Evolutionary conservation across 2,329 filamentous ascomycete species (phyloP).

Genomic region (Podosphaera aphanis): DNA sequence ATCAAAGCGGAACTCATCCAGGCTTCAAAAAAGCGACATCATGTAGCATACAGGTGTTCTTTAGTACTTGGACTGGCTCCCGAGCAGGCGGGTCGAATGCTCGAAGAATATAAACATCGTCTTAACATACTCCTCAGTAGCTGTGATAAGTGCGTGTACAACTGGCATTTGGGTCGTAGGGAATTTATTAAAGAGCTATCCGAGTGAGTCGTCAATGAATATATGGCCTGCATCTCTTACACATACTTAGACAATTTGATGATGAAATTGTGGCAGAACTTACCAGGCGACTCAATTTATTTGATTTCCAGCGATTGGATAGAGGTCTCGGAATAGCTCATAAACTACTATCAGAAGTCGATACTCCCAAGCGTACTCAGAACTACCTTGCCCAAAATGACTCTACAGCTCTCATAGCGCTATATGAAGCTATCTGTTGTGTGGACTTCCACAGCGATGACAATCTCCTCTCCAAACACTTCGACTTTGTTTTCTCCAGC

Average conservation of each 20-base stretch:
- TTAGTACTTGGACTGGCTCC: conserved; percentile 44
- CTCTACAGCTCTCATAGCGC: conserved; percentile 44
- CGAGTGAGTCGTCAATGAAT: conserved; percentile 24
- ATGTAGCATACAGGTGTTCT: conserved; percentile 42
- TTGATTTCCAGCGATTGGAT: conserved; percentile 38
- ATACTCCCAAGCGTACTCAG: conserved; percentile 11
- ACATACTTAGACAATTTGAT: conserved; percentile 15
- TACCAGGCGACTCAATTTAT: conserved; percentile 29
- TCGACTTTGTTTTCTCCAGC: conserved; percentile 63
- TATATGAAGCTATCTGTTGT: conserved; percentile 77
- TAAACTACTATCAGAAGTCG: conserved; percentile 22
- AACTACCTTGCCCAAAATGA: conserved; percentile 17
- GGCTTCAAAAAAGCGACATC: conserved; percentile 30
- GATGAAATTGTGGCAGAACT: conserved; percentile 29
- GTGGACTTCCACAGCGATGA: conserved; percentile 43
- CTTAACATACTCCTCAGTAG: conserved; percentile 34
- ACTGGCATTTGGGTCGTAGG: conserved; percentile 49
- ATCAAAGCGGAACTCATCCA: conserved; percentile 30
- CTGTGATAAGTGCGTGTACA: conserved; percentile 48
- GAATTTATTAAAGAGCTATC: conserved; percentile 36
- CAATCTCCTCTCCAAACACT: conserved; percentile 19
- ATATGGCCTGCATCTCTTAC: conserved; percentile 1
- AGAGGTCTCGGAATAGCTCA: conserved; percentile 33
- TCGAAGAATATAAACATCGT: conserved; percentile 32
- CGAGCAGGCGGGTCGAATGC: conserved; percentile 32